These are phyloP conservation scores for Colletotrichum theobromicola DNA, from an alignment of 2,329 filamentous ascomycete species.

Conservation along the genomic window DNA sequence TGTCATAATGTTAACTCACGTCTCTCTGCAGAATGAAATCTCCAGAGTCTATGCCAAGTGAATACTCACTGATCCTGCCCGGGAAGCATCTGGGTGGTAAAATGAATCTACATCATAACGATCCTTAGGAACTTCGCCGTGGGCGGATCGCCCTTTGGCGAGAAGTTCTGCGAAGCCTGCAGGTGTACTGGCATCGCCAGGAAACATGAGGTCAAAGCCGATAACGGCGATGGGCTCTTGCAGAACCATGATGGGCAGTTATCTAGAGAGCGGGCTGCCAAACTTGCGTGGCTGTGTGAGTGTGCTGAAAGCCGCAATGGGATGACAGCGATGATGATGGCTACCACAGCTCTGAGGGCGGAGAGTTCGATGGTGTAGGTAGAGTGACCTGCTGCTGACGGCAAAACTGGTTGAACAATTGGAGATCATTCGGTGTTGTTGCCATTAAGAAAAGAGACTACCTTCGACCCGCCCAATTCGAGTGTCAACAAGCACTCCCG, in stretches of 20 bases:
- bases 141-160: neutral
- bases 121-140: neutral
- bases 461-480: neutral
- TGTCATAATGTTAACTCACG: neutral
- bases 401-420: neutral
- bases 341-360: neutral
- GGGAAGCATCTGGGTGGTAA: neutral
- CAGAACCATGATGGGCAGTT: neutral
- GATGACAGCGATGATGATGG: neutral
- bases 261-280: neutral
- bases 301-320: neutral
- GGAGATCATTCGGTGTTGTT: neutral
- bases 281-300: neutral
- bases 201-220: neutral
- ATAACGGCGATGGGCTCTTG: neutral
- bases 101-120: neutral
- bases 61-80: neutral
- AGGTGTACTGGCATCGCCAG: neutral
- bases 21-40: accelerated
- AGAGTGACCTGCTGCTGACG: neutral
- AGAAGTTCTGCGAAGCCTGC: neutral
- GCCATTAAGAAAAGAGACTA: neutral
- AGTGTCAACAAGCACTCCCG: neutral
- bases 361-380: neutral
- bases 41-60: neutral